Evolutionary conservation across 164 flowering plant genomes (phyloP).

Genomic region (Houttuynia cordata): DNA sequence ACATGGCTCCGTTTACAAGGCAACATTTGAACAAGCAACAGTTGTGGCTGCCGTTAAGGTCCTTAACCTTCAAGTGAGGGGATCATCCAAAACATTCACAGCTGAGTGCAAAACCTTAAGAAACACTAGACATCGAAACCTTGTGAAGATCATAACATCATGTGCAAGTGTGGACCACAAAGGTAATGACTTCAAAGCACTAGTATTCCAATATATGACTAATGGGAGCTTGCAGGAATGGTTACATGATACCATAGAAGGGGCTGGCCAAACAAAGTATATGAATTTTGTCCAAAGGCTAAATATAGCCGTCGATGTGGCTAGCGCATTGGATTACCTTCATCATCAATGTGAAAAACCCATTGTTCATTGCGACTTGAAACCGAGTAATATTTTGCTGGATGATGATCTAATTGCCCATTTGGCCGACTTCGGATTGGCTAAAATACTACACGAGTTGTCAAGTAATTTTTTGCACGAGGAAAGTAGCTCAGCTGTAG

Average conservation of each 20-base stretch:
- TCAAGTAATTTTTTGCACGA: too few species aligned
- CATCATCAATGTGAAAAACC: slow-evolving; percentile 14
- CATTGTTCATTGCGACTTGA: slow-evolving; percentile 17
- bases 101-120: slow-evolving; percentile 21
- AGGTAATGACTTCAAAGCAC: slow-evolving; percentile 22
- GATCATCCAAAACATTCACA: slow-evolving; percentile 20
- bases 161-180: slow-evolving; percentile 21
- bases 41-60: slow-evolving; percentile 22
- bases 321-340: slow-evolving; percentile 15
- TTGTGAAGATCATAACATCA: slow-evolving; percentile 14
- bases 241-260: slow-evolving; percentile 4
- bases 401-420: slow-evolving; percentile 10
- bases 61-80: slow-evolving; percentile 14
- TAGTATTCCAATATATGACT: slow-evolving; percentile 14
- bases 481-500: too few species aligned
- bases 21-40: slow-evolving; percentile 2
- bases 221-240: slow-evolving; percentile 19
- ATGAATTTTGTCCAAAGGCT: slow-evolving; percentile 1
- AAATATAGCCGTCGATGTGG: slow-evolving; percentile 16
- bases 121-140: slow-evolving; percentile 19
- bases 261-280: too few species aligned
- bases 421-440: too few species aligned
- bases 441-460: too few species aligned
- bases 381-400: slow-evolving; percentile 22
- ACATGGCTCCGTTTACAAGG: slow-evolving; percentile 23